Evolutionary conservation across 176 grass and related monocot genomes (phyloP), one percentile per base, ranked within the genome.

Genomic region (Phyllostachys edulis): DNA sequence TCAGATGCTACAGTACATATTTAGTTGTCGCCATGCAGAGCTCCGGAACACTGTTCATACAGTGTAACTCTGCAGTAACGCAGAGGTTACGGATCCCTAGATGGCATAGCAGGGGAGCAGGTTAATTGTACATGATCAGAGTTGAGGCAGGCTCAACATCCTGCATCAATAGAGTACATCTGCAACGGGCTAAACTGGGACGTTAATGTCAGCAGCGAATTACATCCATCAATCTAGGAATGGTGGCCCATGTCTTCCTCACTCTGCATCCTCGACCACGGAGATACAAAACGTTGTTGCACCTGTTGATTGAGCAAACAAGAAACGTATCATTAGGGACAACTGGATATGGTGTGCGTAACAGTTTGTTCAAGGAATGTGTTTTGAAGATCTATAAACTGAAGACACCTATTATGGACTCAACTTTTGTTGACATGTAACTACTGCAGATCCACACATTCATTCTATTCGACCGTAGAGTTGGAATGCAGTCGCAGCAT

Each of bases 231-330:
- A 54, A 68, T 42, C 79, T 78, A 59, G 8, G 5, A 57, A 57
- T 24, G 27, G 59, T 45, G 32, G 59, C 40, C 3, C 49, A 36
- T 12, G 42, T 59, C 61, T 85, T 85, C 70, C 13, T 92, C 77
- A 92, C 9, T 88, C 86, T 0, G 92, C 92, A 89, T 97, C 92
- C 69, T 91, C 92, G 45, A 97, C 94, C 92, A 5, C 86, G 86
- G 46, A 97, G 69, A 52, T 92, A 91, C 80, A 97, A 17, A 71
- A 92, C 92, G 29, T 94, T 97, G 81, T 94, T 94, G 80, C 92
- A 97, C 78, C 94, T 94, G 83, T 77, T 78, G 18, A 72, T 63
- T 52, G 20, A 86, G 86, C 38, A 85, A 84, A 45, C 2, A 82
- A 69, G 45, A 42, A 17, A 44, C 41, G 66, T 67, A 36, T 82